Evolutionary conservation across 1,284 basidiomycete species (phyloP).

Genomic region (Pholiota adiposa): DNA sequence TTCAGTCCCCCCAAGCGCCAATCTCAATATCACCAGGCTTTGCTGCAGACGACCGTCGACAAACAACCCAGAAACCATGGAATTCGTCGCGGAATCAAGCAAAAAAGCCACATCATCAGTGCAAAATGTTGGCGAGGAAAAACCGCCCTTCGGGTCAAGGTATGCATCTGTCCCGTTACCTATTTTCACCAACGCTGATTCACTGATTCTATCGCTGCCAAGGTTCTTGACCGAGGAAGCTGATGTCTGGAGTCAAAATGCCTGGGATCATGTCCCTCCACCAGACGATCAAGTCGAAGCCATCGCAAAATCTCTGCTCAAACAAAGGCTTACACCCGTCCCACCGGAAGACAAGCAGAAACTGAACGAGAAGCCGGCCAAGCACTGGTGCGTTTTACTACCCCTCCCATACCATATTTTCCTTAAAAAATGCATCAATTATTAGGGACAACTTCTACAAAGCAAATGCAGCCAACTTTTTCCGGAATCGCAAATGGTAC

Average conservation of each 20-base stretch:
- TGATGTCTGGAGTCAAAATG: conserved; percentile 78
- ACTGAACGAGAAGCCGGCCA: conserved; percentile 77
- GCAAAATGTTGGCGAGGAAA: conserved; percentile 56
- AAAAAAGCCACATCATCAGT: conserved; percentile 62
- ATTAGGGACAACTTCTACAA: conserved; percentile 91
- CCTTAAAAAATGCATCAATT: neutral
- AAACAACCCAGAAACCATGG: conserved; percentile 4
- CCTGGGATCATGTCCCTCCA: conserved; percentile 89
- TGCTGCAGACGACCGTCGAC: neutral
- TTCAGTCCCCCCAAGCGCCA: neutral
- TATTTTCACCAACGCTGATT: too few species aligned
- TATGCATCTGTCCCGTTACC: conserved; percentile 23
- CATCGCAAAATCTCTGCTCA: conserved; percentile 70
- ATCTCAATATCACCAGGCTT: neutral
- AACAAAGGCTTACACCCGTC: conserved; percentile 73
- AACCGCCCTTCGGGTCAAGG: conserved; percentile 77
- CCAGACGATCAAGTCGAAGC: conserved; percentile 76
- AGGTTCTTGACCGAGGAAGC: conserved; percentile 67
- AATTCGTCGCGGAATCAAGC: conserved; percentile 15
- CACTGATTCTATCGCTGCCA: too few species aligned
- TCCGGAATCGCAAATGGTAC: conserved; percentile 89
- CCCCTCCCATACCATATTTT: neutral
- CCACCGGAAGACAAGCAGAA: conserved; percentile 65
- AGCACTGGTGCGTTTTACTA: conserved; percentile 57
- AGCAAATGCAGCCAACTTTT: conserved; percentile 84